A percentile compares a stretch with the other conserved stretches of the same genome.
Conservation (phyloP, 371 early-diverging fungal genomes). For the Mortierella sp. region DNA sequence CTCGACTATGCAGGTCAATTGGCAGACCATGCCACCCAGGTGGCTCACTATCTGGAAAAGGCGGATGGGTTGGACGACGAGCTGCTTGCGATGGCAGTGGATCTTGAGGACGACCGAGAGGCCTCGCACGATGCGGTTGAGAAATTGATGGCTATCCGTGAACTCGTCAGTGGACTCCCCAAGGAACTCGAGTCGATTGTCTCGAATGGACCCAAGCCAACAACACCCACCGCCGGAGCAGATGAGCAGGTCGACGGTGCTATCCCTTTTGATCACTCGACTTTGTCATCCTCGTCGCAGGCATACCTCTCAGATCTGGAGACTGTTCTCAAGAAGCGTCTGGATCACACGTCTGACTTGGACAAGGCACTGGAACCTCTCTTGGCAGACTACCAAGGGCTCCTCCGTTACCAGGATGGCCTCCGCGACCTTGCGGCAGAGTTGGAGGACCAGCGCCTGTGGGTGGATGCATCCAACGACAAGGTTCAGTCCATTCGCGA, state of each 20-base stretch:
- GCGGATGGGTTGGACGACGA: constrained; percentile 25
- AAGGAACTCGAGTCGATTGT: constrained; percentile 17
- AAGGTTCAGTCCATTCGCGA: constrained; percentile 22
- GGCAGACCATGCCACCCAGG: constrained; percentile 31
- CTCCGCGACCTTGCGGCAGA: constrained; percentile 25
- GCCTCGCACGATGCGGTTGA: constrained; percentile 27
- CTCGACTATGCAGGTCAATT: constrained; percentile 23
- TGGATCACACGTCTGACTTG: constrained; percentile 11
- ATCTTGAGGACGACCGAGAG: constrained; percentile 34
- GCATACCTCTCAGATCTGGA: constrained; percentile 15
- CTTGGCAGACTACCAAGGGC: constrained; percentile 20
- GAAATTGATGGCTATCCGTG: neutral
- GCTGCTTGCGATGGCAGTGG: constrained; percentile 23
- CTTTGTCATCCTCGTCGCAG: neutral
- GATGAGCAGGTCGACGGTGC: neutral
- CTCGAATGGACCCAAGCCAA: constrained; percentile 15
- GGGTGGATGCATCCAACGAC: constrained; percentile 28
- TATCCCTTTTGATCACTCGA: neutral
- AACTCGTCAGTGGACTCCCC: constrained; percentile 15
- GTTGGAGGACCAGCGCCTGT: constrained; percentile 18
- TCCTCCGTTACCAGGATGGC: constrained; percentile 44
- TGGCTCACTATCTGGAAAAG: constrained; percentile 34
- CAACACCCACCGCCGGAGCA: neutral
- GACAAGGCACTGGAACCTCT: constrained; percentile 32
- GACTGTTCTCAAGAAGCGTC: constrained; percentile 16